These are phyloP conservation scores for Tilletia walkeri DNA, from an alignment of 1,284 basidiomycete genomes.

Conservation along the genomic window DNA sequence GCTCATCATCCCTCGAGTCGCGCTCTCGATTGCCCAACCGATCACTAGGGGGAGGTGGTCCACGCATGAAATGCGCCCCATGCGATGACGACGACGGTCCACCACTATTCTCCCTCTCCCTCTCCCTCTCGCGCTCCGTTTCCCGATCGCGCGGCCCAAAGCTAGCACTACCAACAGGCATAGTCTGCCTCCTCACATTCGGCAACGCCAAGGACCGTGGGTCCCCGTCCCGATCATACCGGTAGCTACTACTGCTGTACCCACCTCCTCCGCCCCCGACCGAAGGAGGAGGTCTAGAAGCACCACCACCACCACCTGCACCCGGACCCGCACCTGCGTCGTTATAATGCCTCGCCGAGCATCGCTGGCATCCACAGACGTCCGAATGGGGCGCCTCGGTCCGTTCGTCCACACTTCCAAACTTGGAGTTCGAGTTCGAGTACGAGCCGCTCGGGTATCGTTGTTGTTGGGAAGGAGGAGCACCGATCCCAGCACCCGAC, in stretches of 20 bases:
- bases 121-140: too few species aligned
- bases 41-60: too few species aligned
- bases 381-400: slow-evolving; percentile 36
- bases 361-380: slow-evolving; percentile 45
- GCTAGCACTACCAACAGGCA: neutral
- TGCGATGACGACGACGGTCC: too few species aligned
- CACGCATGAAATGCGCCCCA: too few species aligned
- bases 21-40: neutral
- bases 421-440: too few species aligned
- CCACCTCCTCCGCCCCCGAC: slow-evolving; percentile 18
- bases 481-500: neutral
- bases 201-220: neutral
- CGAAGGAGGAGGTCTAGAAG: neutral
- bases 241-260: slow-evolving; percentile 16
- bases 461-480: too few species aligned
- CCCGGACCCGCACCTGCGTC: neutral
- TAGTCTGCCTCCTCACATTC: slow-evolving; percentile 24
- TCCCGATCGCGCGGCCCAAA: too few species aligned
- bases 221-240: slow-evolving; percentile 2
- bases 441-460: too few species aligned
- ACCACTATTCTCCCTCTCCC: too few species aligned
- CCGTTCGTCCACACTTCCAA: neutral
- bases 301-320: neutral
- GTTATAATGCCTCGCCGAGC: slow-evolving; percentile 39
- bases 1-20: neutral